Evolutionary conservation across 441 rosid species (phyloP).

Genomic region (Euphorbia celastroides): DNA sequence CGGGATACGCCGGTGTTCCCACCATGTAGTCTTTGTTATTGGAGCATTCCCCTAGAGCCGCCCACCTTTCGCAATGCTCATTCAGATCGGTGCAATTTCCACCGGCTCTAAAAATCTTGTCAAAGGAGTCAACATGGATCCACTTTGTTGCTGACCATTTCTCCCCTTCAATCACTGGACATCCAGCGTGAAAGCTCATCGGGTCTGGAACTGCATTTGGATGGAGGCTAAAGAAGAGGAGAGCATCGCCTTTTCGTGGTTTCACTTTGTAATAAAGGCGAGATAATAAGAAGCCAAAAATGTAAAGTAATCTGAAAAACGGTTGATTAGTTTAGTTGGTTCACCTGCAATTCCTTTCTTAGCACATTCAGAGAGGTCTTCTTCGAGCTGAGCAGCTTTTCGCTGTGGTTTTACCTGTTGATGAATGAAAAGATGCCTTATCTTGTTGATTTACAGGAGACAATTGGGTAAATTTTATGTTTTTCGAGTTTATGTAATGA

Average conservation of each 20-base stretch:
- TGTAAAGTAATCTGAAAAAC: too few species aligned
- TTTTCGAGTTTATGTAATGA: too few species aligned
- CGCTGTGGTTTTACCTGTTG: slow-evolving; percentile 63
- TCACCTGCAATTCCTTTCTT: slow-evolving; percentile 86
- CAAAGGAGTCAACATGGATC: slow-evolving; percentile 89
- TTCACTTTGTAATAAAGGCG: slow-evolving; percentile 45
- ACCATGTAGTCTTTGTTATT: too few species aligned
- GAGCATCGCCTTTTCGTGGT: too few species aligned
- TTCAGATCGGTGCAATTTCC: slow-evolving; percentile 68
- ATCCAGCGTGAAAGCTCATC: slow-evolving; percentile 80
- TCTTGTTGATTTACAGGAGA: too few species aligned
- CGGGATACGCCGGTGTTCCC: slow-evolving; percentile 67
- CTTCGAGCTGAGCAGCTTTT: slow-evolving; percentile 36
- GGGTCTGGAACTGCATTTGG: too few species aligned
- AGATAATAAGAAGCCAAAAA: not conserved
- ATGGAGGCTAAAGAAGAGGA: too few species aligned
- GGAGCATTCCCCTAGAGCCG: slow-evolving; percentile 94
- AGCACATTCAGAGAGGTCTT: slow-evolving; percentile 87
- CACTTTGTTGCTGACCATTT: too few species aligned
- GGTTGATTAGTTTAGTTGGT: not conserved
- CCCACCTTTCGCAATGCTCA: slow-evolving; percentile 84
- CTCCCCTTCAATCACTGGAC: slow-evolving; percentile 94
- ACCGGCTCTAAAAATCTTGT: slow-evolving; percentile 39
- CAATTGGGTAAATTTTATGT: too few species aligned
- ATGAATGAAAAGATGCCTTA: slow-evolving; percentile 5